Base-by-base conservation (phyloP, 768 basidiomycete species). In the Cyclocybe cylindracea region DNA sequence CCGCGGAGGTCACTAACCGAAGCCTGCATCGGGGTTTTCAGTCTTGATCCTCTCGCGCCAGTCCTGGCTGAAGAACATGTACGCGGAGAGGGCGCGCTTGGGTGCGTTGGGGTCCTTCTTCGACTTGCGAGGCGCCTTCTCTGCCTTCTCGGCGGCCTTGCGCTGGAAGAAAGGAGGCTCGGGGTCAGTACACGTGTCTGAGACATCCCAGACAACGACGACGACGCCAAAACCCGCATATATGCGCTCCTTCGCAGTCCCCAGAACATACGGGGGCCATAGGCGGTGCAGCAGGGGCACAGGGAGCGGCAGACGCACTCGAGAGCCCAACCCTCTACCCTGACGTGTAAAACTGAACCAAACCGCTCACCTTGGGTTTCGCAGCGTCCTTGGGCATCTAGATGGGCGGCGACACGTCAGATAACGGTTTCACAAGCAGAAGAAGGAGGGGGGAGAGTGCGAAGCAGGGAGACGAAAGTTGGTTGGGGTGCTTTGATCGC, bases 11-110 rank as follows among this genome's bases (percentile, higher is more conserved):
- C 14, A 68, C 79, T 58, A 59, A 90, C 94, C 95, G 65, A 98
- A 98, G 50, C 87, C 80, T 29, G 92, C 94, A 53, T 94, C 92
- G 44, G 95, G 95, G 76, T 98, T 96, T 76, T 97, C 94, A 51
- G 83, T 66, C 85, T 95, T 96, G 81, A 98, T 91, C 67, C 89
- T 84, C 73, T 95, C 90, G 66, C 95, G 83, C 91, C 92, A 89
- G 70, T 94, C 95, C 70, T 94, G 91, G 62, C 85, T 87, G 81
- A 98, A 98, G 88, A 94, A 94, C 96, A 98, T 97, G 78, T 97
- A 98, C 37, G 96, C 94, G 31, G 94, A 97, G 41, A 97, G 80
- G 0, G 92, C 89, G 48, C 94, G 85, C 77, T 98, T 97, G 55
- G 93, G 94, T 40, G 87, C 84, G 70, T 89, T 88, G 55, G 82